Conservation (phyloP, 192 early-diverging fungal species). For the Coemansia interrupta region DNA sequence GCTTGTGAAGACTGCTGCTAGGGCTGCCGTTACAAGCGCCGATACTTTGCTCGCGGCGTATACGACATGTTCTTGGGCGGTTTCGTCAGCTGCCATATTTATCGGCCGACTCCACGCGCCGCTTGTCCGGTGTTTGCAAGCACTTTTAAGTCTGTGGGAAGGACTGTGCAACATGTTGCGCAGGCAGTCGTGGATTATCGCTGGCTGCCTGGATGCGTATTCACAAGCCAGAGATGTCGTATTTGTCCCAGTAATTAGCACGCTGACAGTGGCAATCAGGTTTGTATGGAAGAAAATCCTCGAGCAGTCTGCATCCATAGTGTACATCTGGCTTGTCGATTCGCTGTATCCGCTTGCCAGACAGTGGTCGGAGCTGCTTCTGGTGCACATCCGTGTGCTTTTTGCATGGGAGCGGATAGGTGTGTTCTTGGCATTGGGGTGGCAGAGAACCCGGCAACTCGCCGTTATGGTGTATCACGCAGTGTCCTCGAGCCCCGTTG, state of each 20-base stretch:
- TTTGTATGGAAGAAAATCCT: slow-evolving; percentile 10
- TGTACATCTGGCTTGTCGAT: slow-evolving; percentile 1
- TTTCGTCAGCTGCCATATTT: neutral
- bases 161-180: neutral
- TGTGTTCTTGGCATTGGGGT: neutral
- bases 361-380: neutral
- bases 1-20: slow-evolving; percentile 1
- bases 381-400: neutral
- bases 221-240: slow-evolving; percentile 16
- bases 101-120: neutral
- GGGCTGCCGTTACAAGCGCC: neutral
- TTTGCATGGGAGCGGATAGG: no score
- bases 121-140: neutral
- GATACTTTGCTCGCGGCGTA: neutral
- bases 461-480: neutral
- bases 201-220: slow-evolving; percentile 9
- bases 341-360: neutral
- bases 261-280: neutral
- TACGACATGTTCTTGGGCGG: neutral
- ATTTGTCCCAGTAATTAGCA: slow-evolving; percentile 6
- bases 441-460: neutral
- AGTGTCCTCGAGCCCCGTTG: neutral
- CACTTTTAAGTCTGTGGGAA: neutral
- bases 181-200: slow-evolving; percentile 12
- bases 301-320: neutral